Conservation (phyloP, 805 yeast genomes). For the Pichia nakasei region DNA sequence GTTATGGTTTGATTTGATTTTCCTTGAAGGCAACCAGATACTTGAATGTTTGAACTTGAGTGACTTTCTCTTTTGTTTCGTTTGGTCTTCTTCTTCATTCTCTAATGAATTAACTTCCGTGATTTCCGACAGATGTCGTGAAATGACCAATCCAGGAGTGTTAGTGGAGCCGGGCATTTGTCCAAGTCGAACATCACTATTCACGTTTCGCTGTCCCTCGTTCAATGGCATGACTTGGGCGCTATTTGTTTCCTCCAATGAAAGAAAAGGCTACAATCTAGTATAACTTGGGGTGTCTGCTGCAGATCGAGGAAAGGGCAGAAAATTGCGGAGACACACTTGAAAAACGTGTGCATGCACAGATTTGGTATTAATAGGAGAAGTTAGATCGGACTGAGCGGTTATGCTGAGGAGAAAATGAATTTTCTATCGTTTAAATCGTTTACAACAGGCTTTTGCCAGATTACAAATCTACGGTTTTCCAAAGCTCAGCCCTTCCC, state of each 20-base stretch:
- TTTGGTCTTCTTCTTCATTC: not conserved
- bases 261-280: too few relatives aligned
- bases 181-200: not conserved
- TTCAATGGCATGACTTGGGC: too few relatives aligned
- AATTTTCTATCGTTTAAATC: too few relatives aligned
- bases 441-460: too few relatives aligned
- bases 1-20: not conserved
- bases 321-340: not conserved
- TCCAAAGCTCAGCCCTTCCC: too few relatives aligned
- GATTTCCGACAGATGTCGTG: not conserved
- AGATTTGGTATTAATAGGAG: too few relatives aligned
- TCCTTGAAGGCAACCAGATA: constrained; percentile 5
- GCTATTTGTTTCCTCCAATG: too few relatives aligned
- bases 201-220: not conserved
- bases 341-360: not conserved
- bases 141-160: not conserved
- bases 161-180: not conserved
- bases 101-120: not conserved
- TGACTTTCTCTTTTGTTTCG: not conserved
- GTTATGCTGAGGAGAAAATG: too few relatives aligned
- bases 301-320: too few relatives aligned
- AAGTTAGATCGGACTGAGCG: not conserved
- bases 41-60: constrained; percentile 1
- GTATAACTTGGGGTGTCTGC: too few relatives aligned
- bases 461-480: too few relatives aligned